Conservation (phyloP, 345 rosid genomes). For the Aquilaria malaccensis region DNA sequence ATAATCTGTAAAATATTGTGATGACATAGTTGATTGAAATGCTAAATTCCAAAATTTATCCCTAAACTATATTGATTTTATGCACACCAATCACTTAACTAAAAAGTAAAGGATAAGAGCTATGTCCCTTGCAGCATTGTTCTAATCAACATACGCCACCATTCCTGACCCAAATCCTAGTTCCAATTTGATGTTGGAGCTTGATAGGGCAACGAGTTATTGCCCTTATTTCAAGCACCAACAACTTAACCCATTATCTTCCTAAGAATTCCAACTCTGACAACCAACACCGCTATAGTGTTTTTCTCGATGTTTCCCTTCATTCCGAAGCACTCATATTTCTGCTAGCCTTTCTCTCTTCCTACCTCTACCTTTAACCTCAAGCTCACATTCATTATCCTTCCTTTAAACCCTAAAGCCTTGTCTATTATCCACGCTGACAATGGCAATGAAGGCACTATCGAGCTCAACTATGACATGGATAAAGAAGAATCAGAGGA, state of each 20-base stretch:
- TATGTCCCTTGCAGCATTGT: too few relatives aligned
- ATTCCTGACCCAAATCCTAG: too few relatives aligned
- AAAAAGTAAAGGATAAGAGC: too few relatives aligned
- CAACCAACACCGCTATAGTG: conserved; percentile 23
- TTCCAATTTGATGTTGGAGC: too few relatives aligned
- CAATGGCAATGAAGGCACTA: conserved; percentile 62
- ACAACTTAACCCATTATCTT: background rate
- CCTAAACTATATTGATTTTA: too few relatives aligned
- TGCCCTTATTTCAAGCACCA: too few relatives aligned
- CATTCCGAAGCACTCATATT: conserved; percentile 19
- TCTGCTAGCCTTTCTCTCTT: conserved; percentile 1
- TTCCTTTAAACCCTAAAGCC: conserved; percentile 20
- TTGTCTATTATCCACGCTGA: conserved; percentile 49
- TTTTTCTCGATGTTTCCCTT: conserved; percentile 24
- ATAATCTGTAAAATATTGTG: too few relatives aligned
- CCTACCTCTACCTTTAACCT: conserved; percentile 5
- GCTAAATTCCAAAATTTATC: too few relatives aligned
- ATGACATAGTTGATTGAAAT: too few relatives aligned
- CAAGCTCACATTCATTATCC: conserved; percentile 14
- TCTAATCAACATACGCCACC: too few relatives aligned
- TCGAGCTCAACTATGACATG: conserved; percentile 64
- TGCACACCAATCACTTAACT: too few relatives aligned
- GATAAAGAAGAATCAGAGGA: conserved; percentile 86
- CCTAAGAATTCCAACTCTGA: conserved; percentile 16
- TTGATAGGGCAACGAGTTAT: too few relatives aligned